Percentiles rank a stretch among this genome's conserved stretches.
phyloP scores from a whole-genome alignment of 805 yeast genomes.

The Starmerella apicola region DNA sequence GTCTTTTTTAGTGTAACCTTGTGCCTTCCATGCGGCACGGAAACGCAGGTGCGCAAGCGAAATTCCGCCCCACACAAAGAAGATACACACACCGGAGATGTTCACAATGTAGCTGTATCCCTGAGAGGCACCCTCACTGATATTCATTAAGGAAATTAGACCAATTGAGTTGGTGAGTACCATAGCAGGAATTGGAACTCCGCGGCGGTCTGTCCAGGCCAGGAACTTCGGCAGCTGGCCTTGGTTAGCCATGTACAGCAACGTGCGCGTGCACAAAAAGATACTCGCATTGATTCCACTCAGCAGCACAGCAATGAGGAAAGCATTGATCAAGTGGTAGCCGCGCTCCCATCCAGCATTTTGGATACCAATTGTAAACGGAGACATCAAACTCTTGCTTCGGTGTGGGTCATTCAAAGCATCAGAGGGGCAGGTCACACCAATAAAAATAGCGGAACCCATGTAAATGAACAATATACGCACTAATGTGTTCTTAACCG shows the following conservation, averaged over 20 bases:
- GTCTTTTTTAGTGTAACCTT: constrained; percentile 31
- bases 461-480: constrained; percentile 45
- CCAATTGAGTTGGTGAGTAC: constrained; percentile 39
- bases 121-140: constrained; percentile 45
- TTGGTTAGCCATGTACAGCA: constrained; percentile 50
- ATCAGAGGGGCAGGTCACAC: constrained; percentile 48
- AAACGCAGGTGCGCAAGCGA: constrained; percentile 46
- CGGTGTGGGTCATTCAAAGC: constrained; percentile 33
- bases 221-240: constrained; percentile 49
- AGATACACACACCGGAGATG: constrained; percentile 54
- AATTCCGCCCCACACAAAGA: constrained; percentile 55
- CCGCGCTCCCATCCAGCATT: constrained; percentile 43
- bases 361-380: constrained; percentile 37
- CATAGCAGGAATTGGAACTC: constrained; percentile 55
- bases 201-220: constrained; percentile 39
- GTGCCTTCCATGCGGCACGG: constrained; percentile 35
- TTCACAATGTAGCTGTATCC: constrained; percentile 52
- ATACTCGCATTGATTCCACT: constrained; percentile 61
- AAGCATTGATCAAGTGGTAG: constrained; percentile 46
- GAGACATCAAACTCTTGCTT: constrained; percentile 39
- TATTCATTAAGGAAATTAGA: constrained; percentile 43
- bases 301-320: constrained; percentile 49
- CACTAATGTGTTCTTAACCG: constrained; percentile 46
- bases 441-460: constrained; percentile 47
- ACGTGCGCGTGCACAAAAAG: constrained; percentile 55